These are phyloP conservation scores for Apiotrichum laibachii DNA, from an alignment of 1,284 basidiomycete genomes.

Conservation along the genomic window DNA sequence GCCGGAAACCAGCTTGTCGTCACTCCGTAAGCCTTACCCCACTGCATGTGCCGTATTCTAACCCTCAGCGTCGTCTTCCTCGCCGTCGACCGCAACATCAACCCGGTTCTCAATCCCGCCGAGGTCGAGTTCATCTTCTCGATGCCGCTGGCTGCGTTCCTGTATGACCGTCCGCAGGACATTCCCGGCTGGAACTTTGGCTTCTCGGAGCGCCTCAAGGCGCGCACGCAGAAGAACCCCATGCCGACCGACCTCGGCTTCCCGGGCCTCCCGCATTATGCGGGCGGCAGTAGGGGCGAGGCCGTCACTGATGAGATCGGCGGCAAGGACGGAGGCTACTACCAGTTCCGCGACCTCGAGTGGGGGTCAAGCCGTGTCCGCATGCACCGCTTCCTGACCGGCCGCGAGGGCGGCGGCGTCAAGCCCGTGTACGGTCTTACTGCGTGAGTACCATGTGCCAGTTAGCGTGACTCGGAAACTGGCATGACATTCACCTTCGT, in stretches of 20 bases:
- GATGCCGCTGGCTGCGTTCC: conserved; percentile 70
- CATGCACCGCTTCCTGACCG: conserved; percentile 74
- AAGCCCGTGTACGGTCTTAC: conserved; percentile 81
- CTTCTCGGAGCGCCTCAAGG: conserved; percentile 28
- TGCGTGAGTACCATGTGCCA: conserved; percentile 55
- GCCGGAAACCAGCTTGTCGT: conserved; percentile 69
- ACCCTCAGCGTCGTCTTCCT: conserved; percentile 69
- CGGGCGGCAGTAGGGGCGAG: conserved; percentile 9
- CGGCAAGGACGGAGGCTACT: conserved; percentile 55
- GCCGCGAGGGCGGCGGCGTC: conserved; percentile 70
- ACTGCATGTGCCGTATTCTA: not conserved
- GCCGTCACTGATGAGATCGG: conserved; percentile 22
- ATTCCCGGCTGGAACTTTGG: conserved; percentile 53
- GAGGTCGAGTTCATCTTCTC: conserved; percentile 79
- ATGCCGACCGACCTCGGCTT: conserved; percentile 9
- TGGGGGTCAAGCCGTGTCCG: conserved; percentile 55
- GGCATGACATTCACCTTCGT: too few relatives aligned
- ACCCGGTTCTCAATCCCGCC: conserved; percentile 72
- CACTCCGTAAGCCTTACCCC: conserved; percentile 70
- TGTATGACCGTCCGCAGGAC: conserved; percentile 63
- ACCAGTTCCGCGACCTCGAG: conserved; percentile 61
- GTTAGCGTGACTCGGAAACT: not conserved
- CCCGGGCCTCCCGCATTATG: conserved; percentile 17
- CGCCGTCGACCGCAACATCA: conserved; percentile 59
- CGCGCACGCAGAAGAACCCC: conserved; percentile 21